A percentile compares a stretch with the other conserved stretches of the same genome.
Conservation (phyloP, 176 grass and related monocot species). For the Zoysia japonica region DNA sequence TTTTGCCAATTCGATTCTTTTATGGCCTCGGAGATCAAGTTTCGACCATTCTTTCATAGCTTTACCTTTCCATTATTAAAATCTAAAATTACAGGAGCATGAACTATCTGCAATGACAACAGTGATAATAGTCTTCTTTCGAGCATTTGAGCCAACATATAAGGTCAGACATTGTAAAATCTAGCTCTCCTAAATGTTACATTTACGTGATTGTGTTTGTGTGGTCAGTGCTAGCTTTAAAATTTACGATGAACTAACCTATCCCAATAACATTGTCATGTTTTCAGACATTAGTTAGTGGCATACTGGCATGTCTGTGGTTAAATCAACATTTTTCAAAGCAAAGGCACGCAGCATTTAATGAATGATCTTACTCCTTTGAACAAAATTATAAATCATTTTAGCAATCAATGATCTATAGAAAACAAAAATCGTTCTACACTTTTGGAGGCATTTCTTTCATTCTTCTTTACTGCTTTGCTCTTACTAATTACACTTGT, state of each 20-base stretch:
- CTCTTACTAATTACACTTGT: background rate
- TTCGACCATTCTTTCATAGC: background rate
- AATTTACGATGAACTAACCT: background rate
- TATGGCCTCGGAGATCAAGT: background rate
- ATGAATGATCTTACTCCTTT: background rate
- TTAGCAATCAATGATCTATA: background rate
- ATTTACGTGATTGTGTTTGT: background rate
- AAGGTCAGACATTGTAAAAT: background rate
- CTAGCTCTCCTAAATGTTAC: background rate
- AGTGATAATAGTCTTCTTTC: background rate
- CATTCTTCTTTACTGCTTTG: background rate
- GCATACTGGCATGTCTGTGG: too few species aligned
- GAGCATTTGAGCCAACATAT: background rate
- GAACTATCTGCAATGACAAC: background rate
- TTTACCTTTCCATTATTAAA: background rate
- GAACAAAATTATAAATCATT: background rate
- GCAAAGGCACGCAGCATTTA: background rate
- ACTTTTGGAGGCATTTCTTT: background rate
- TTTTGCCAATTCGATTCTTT: background rate
- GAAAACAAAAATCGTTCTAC: background rate
- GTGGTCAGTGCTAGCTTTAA: background rate
- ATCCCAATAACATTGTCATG: background rate
- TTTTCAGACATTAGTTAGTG: background rate
- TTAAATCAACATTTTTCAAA: too few species aligned
- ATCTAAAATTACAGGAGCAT: background rate